Base-by-base conservation (phyloP, 106 monocot species). In the Ottelia alismoides region DNA sequence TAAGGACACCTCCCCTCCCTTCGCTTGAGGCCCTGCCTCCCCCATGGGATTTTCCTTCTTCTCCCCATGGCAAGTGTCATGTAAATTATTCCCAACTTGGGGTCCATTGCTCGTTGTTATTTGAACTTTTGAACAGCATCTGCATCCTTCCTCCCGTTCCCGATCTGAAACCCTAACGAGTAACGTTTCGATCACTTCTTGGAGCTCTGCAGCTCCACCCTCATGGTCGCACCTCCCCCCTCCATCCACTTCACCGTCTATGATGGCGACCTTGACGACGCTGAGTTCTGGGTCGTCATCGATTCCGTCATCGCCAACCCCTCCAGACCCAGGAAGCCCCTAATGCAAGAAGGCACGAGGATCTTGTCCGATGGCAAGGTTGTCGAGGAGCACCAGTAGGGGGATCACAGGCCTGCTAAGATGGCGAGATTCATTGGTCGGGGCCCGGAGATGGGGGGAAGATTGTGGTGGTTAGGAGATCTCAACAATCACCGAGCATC, bases 241-340 rank as follows among this genome's bases (percentile, higher is more conserved):
- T 24, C 72, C 29, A 23, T 60, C 27, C 51, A 60, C 28, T 61
- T 72, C 65, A 17, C 65, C 31, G 53, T 90, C 43, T 78, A 92
- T 31, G 85, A 86, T 49, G 40, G 70, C 0, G 83, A 85, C 27
- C 74, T 98, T 20, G 82, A 98, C 70, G 89, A 90, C 55, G 90
- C 98, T 49, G 90, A 85, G 67, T 82, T 98, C 53, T 98, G 98
- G 90, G 76, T 78, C 23, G 74, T 82, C 20, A 83, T 98, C 62
- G 98, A 98, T 47, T 76, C 85, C 30, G 85, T 89, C 49, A 74
- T 85, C 28, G 78, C 84, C 24, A 43, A 43, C 10, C 40, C 61
- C n/a, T 30, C 32, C 21, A 63, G 76, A 24, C 50, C 87, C 55
- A 70, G 84, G 22, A 76, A 70, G 11, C 77, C 78, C 23, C 57